Evolutionary conservation across 208 protist species (phyloP).

Genomic region (Leishmania tropica): DNA sequence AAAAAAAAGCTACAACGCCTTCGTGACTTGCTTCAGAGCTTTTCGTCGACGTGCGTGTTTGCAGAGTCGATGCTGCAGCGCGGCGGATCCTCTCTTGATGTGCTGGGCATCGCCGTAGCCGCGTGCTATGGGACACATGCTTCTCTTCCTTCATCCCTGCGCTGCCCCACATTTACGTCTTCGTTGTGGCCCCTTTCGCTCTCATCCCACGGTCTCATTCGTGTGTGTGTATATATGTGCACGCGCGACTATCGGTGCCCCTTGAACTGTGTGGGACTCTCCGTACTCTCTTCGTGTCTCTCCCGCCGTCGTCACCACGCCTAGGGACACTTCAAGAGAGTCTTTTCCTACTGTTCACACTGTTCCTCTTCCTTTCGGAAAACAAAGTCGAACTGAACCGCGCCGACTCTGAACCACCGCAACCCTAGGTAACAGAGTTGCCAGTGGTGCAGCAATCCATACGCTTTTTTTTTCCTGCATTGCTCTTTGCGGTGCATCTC

Average conservation of each 20-base stretch:
- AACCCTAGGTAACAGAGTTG: background rate
- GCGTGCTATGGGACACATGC: background rate
- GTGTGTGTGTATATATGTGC: background rate
- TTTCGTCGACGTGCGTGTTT: background rate
- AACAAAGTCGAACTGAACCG: background rate
- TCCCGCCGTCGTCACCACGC: background rate
- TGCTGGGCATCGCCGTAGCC: background rate
- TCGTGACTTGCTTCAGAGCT: background rate
- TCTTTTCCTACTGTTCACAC: background rate
- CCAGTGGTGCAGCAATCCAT: background rate
- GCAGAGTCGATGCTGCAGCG: background rate
- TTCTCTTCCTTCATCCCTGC: background rate
- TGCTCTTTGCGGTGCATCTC: background rate
- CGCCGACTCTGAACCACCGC: background rate
- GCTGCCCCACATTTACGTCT: background rate
- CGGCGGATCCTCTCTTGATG: background rate
- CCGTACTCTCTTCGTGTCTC: constrained; percentile 4
- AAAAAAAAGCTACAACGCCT: background rate
- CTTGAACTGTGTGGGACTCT: background rate
- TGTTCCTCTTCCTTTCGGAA: too few species aligned
- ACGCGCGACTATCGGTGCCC: background rate
- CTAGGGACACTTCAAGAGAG: background rate
- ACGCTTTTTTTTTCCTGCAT: background rate
- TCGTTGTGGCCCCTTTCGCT: background rate
- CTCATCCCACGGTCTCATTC: background rate